A percentile compares a stretch with the other conserved stretches of the same genome.
phyloP scores from a whole-genome alignment of 2,329 filamentous ascomycete genomes.

The Neocatenulostroma microsporum region DNA sequence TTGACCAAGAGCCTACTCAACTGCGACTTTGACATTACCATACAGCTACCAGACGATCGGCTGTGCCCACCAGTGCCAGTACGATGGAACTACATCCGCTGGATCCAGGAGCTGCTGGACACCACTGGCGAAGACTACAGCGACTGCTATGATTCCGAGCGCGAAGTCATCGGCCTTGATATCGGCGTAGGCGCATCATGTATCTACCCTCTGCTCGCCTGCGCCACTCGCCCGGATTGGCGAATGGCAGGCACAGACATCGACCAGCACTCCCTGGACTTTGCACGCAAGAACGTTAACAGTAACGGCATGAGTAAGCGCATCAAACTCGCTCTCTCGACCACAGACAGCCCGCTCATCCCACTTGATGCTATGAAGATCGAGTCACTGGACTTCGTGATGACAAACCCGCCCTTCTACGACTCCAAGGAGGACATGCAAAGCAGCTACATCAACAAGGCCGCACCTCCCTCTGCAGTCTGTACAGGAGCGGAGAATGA shows the following conservation, averaged over 20 bases:
- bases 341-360: conserved; percentile 49
- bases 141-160: conserved; percentile 39
- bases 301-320: conserved; percentile 57
- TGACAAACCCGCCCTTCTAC: conserved; percentile 97
- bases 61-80: conserved; percentile 73
- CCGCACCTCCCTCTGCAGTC: conserved; percentile 50
- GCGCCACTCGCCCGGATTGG: conserved; percentile 61
- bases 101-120: conserved; percentile 76
- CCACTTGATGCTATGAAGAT: conserved; percentile 51
- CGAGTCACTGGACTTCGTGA: conserved; percentile 66
- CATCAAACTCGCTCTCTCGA: conserved; percentile 54
- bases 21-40: conserved; percentile 61
- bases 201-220: conserved; percentile 82
- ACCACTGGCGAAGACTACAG: conserved; percentile 50
- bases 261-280: conserved; percentile 60
- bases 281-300: conserved; percentile 59
- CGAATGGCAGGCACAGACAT: conserved; percentile 53
- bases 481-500: conserved; percentile 72
- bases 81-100: conserved; percentile 77
- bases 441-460: conserved; percentile 56
- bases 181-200: conserved; percentile 81
- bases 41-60: conserved; percentile 67
- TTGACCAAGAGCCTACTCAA: conserved; percentile 72
- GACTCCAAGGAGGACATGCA: conserved; percentile 61
- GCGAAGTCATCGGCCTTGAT: conserved; percentile 51